phyloP scores from a whole-genome alignment of 2,329 filamentous ascomycete species.

The Aspergillus pseudoviridinutans region DNA sequence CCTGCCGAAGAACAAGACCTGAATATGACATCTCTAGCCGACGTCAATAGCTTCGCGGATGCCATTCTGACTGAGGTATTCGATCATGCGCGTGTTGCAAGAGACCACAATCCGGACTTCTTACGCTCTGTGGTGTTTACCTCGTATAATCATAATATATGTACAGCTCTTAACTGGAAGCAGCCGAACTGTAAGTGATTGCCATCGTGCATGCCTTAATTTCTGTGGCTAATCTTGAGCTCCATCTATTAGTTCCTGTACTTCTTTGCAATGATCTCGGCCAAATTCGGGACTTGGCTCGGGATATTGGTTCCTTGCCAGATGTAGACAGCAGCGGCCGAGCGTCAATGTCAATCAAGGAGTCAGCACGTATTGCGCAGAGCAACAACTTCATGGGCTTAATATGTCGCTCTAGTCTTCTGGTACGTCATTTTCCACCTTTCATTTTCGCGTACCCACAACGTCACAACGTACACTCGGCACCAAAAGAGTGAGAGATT shows the following conservation, averaged over 20 bases:
- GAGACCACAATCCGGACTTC: constrained; percentile 63
- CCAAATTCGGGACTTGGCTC: constrained; percentile 39
- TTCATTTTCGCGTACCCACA: background rate
- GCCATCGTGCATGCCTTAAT: background rate
- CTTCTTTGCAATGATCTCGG: constrained; percentile 93
- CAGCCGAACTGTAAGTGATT: constrained; percentile 77
- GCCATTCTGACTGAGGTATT: constrained; percentile 81
- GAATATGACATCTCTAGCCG: constrained; percentile 68
- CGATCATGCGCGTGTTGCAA: constrained; percentile 73
- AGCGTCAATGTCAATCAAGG: constrained; percentile 82
- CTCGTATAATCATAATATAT: constrained; percentile 84
- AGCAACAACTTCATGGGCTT: constrained; percentile 98
- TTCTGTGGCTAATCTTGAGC: background rate
- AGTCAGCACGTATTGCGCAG: constrained; percentile 86
- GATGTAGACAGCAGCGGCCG: constrained; percentile 61
- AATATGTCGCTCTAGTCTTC: constrained; percentile 78
- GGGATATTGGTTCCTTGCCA: constrained; percentile 35
- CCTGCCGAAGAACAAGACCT: constrained; percentile 65
- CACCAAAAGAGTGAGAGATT: background rate
- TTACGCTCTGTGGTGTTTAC: constrained; percentile 90
- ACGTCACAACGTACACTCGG: background rate
- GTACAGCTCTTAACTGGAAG: constrained; percentile 97
- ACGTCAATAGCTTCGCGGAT: constrained; percentile 85
- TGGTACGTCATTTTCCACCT: constrained; percentile 56
- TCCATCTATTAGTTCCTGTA: constrained; percentile 62